Evolutionary conservation across 768 basidiomycete species (phyloP), one percentile per base, ranked within the genome.

Genomic region (Boletus edulis): DNA sequence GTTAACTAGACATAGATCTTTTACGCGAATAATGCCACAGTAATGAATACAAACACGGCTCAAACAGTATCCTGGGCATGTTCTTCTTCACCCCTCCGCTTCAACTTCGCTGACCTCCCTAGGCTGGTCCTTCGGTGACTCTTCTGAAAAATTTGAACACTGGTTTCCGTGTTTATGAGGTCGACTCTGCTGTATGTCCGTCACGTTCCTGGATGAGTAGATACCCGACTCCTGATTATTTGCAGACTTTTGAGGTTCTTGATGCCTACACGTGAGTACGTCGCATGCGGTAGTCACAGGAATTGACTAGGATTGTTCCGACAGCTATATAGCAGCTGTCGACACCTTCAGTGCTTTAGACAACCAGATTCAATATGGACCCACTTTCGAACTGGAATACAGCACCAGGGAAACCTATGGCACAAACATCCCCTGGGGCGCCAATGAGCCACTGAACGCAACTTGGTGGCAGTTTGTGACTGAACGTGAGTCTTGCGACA

Each of bases 381-480:
- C 89, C 8, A 79, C 81, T 4, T 91, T 77, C 53, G 63, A 66
- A 24, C 69, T 72, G 35, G 89, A 91, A 69, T 91, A 91, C 64
- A 85, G 74, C 62, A 85, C 88, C 24, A 83, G 89, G 41, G 75
- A 81, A 51, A 75, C 84, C 0, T 91, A 89, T 55, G 89, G 87
- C 32, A 64, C 62, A 37, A 80, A 70, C 51, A 68, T 76, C 1
- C 74, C 78, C 34, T 91, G 89, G 89, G 73, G 76, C 27, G 66
- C 72, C 3, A 74, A 76, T 51, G 87, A 87, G 64, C 89, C 89
- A 0, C 69, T 91, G 57, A 91, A 91, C 56, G 86, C 86, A 8
- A 90, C 89, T 11, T 91, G 86, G 84, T 91, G 89, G 89, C 89
- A 90, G 62, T 79, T 69, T 44, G 86, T 91, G 40, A 90, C 89